Percentiles rank a stretch among this genome's conserved stretches.
Evolutionary conservation across 2,329 filamentous ascomycete genomes (phyloP).

Genomic region (Dendryphion nanum): DNA sequence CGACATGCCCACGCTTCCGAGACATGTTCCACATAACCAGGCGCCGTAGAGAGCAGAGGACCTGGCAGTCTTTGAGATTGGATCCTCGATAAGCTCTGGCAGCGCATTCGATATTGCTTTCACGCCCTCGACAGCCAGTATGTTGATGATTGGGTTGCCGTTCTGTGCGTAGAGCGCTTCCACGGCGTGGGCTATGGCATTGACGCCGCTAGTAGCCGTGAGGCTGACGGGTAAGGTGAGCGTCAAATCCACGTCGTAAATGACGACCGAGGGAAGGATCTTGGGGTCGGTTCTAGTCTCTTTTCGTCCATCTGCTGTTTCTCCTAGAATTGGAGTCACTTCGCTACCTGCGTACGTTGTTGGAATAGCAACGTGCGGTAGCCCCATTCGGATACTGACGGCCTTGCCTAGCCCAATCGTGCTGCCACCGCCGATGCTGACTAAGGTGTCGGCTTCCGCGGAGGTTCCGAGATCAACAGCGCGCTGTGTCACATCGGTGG

Average conservation of each 20-base stretch:
- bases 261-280: constrained; percentile 60
- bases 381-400: constrained; percentile 30
- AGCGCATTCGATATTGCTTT: constrained; percentile 54
- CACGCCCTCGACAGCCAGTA: constrained; percentile 59
- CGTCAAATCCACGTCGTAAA: constrained; percentile 65
- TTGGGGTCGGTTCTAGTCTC: constrained; percentile 57
- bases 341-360: constrained; percentile 46
- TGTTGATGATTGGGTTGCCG: constrained; percentile 58
- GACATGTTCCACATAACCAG: constrained; percentile 62
- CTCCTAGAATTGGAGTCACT: constrained; percentile 64
- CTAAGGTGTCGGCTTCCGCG: constrained; percentile 54
- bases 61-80: constrained; percentile 31
- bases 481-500: constrained; percentile 56
- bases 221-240: constrained; percentile 55
- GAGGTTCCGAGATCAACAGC: constrained; percentile 50
- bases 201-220: constrained; percentile 60
- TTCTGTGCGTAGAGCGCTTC: constrained; percentile 64
- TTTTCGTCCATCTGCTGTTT: constrained; percentile 59
- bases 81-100: constrained; percentile 51
- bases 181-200: constrained; percentile 65
- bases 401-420: constrained; percentile 55
- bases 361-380: constrained; percentile 33
- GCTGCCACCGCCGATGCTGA: constrained; percentile 61
- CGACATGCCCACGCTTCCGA: constrained; percentile 61
- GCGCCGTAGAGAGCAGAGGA: constrained; percentile 58